Evolutionary conservation across 2,329 filamentous ascomycete species (phyloP), one percentile per base, ranked within the genome.

Genomic region (Chaetomium globosum): DNA sequence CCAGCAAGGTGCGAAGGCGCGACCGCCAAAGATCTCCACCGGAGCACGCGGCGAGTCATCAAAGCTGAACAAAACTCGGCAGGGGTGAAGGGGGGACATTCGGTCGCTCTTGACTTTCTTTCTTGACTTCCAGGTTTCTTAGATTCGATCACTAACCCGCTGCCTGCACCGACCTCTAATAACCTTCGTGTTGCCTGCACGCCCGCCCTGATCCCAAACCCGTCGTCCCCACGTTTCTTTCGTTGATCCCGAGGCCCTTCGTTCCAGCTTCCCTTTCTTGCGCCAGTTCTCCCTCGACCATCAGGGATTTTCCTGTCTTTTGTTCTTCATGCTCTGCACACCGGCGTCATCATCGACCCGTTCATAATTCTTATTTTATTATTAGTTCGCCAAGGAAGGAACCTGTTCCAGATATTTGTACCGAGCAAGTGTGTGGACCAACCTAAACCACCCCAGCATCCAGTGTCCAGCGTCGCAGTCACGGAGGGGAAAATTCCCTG

Each of bases 341-440:
- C 10, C 12, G 33, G 21, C 59, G 59, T 61, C 52, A 56, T 55
- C 39, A 10, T 43, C 16, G 39, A 43, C 39, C 39, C 36, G 16
- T 33, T 51, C 7, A 28, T 52, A 51, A 53, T 60, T n/a, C 6
- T 46, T 49, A 36, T 49, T 36, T 56, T 56, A 51, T 56, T 56
- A 48, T 36, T 49, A 33, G n/a, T 13, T 16, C 7, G 46, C 54
- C 28, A 19, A 28, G 21, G 55, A 43, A 43, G 61, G 54, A 49
- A 33, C 23, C 33, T 9, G 62, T 39, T 59, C 48, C 56, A 48
- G 46, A 57, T 53, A 55, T 28, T 61, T 66, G 57, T 36, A 53
- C 33, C 61, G 56, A 66, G 62, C n/a, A 9, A 19, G 12, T 21
- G 48, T 31, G 60, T 61, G 61, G 61, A 61, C 39, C 64, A n/a